Percentiles rank a stretch among this genome's conserved stretches.
phyloP scores from a whole-genome alignment of 2,329 filamentous ascomycete species.

The Stagonosporopsis vannaccii region DNA sequence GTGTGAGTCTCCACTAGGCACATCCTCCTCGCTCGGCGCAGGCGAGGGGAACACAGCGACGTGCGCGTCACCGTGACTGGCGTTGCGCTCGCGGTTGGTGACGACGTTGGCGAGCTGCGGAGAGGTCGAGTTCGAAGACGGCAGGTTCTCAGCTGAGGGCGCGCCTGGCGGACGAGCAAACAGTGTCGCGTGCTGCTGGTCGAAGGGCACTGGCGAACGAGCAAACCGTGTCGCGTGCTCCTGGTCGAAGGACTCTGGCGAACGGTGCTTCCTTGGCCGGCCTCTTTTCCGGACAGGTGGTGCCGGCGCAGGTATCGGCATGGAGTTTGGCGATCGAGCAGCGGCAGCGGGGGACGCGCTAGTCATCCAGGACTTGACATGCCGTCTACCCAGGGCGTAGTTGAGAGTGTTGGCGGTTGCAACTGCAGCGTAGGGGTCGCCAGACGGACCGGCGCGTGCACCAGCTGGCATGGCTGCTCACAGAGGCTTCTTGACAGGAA shows the following conservation, averaged over 20 bases:
- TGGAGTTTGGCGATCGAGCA: neutral
- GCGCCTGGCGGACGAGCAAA: neutral
- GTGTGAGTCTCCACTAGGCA: neutral
- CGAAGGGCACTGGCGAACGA: slow-evolving; percentile 4
- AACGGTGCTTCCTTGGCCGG: slow-evolving; percentile 19
- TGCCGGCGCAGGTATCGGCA: neutral
- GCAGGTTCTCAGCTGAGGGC: slow-evolving; percentile 20
- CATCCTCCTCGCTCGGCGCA: slow-evolving; percentile 65
- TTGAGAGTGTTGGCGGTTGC: slow-evolving; percentile 34
- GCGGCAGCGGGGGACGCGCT: neutral
- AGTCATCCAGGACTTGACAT: slow-evolving; percentile 45
- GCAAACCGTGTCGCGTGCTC: slow-evolving; percentile 7
- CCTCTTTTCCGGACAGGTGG: slow-evolving; percentile 12
- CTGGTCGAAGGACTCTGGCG: slow-evolving; percentile 8
- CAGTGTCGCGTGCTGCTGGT: slow-evolving; percentile 2
- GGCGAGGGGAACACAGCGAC: slow-evolving; percentile 65
- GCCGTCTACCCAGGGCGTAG: slow-evolving; percentile 38
- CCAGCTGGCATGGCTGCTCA: neutral
- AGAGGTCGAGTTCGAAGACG: slow-evolving; percentile 44
- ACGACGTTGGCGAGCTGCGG: slow-evolving; percentile 44
- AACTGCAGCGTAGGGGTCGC: slow-evolving; percentile 9
- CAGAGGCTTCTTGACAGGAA: neutral
- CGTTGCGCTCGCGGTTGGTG: slow-evolving; percentile 6
- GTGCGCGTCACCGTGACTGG: slow-evolving; percentile 1
- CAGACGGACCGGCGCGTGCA: slow-evolving; percentile 3